phyloP scores from a whole-genome alignment of 495 filamentous ascomycete genomes.

The Amniculicola lignicola region DNA sequence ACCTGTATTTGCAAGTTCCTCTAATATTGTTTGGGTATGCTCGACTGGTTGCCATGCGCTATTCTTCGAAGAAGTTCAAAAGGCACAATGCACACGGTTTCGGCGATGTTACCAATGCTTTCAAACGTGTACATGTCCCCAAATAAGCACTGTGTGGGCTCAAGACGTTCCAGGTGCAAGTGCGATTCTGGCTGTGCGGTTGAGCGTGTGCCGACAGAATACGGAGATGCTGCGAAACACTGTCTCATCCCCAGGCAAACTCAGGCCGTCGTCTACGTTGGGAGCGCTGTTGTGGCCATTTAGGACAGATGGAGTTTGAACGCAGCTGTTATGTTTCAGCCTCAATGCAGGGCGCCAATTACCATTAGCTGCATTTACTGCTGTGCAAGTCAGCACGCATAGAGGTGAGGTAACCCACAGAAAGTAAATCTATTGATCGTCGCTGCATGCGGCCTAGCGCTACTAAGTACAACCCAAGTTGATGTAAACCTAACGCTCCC shows the following conservation, averaged over 20 bases:
- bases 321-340: conserved; percentile 23
- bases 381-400: conserved; percentile 15
- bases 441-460: conserved; percentile 14
- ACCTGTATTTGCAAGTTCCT: no score
- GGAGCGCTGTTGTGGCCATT: background rate
- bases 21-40: no score
- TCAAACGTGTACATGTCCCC: no score
- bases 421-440: background rate
- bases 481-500: conserved; percentile 7
- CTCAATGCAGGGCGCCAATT: conserved; percentile 21
- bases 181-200: no score
- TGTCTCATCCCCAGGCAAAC: background rate
- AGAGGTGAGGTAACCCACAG: background rate
- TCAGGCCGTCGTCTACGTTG: background rate
- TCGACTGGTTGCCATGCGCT: no score
- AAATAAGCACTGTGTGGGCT: no score
- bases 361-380: conserved; percentile 6
- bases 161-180: no score
- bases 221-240: background rate
- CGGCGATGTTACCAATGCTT: no score
- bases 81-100: no score
- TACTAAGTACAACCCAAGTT: background rate
- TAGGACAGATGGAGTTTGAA: background rate
- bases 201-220: no score
- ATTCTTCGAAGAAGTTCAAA: no score